A percentile compares a stretch with the other conserved stretches of the same genome.
Evolutionary conservation across 768 basidiomycete species (phyloP).

Genomic region (Kwoniella sp.): DNA sequence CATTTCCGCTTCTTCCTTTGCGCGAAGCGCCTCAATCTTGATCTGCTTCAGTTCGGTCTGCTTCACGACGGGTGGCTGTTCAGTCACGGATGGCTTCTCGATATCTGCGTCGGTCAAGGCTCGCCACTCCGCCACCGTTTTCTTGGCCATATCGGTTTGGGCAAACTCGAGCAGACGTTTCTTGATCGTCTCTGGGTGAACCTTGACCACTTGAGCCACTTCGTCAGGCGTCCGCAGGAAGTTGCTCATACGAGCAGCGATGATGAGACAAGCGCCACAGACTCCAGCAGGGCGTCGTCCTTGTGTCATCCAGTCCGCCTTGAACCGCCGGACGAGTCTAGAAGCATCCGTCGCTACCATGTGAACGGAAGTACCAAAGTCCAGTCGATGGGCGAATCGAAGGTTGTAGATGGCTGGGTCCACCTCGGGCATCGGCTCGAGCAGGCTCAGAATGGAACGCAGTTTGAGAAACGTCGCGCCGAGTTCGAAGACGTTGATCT

Average conservation of each 20-base stretch:
- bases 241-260: constrained; percentile 98
- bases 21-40: constrained; percentile 24
- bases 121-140: constrained; percentile 85
- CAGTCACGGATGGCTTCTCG: constrained; percentile 18
- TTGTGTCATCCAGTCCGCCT: constrained; percentile 94
- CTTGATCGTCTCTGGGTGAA: constrained; percentile 88
- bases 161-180: constrained; percentile 95
- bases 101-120: constrained; percentile 55
- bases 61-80: constrained; percentile 37
- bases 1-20: constrained; percentile 13
- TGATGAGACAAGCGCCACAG: constrained; percentile 88
- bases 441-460: constrained; percentile 61
- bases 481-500: constrained; percentile 97
- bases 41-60: constrained; percentile 12
- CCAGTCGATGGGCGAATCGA: constrained; percentile 87
- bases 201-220: constrained; percentile 97
- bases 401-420: constrained; percentile 96
- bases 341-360: constrained; percentile 89
- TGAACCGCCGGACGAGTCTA: constrained; percentile 87
- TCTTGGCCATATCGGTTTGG: constrained; percentile 72
- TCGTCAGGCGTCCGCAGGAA: constrained; percentile 89
- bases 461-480: constrained; percentile 94
- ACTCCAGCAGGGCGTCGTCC: constrained; percentile 95
- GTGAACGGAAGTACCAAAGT: constrained; percentile 66
- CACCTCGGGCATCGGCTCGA: constrained; percentile 62